Base-by-base conservation (phyloP, 2,329 filamentous ascomycete genomes). In the Ascochyta koolunga region DNA sequence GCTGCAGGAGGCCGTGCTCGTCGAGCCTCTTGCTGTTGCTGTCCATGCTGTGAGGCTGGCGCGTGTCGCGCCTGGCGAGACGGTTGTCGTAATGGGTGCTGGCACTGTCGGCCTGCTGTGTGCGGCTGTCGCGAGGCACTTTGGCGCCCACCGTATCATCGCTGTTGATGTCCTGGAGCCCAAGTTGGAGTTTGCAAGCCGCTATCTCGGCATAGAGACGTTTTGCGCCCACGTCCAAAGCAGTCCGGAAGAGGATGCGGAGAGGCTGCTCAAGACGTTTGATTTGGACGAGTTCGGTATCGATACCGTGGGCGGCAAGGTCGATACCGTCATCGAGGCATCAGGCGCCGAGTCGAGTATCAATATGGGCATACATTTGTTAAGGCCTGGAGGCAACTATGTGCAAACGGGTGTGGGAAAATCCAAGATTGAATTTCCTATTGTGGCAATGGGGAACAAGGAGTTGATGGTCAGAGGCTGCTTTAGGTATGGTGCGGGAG, bases 321-420 rank as follows among this genome's bases (percentile, higher is more conserved):
- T 93, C 0, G 84, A 88, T 21, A 80, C 96, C 27, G 87, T 88
- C 9, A 83, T 98, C 73, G 93, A 98, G 78, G 96, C 92, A 79
- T 97, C 93, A 0, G 93, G 93, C 39, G 91, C 96, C 8, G 91
- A 96, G 79, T 90, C 87, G 76, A 93, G 89, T 73, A 89, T 97
- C 65, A 86, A 89, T 4, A 83, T 89, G 21, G 91, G 92, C 38
- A 91, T 97, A 70, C 91, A 91, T 83, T 86, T 90, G 15, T 83
- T 89, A 71, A 92, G 92, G 77, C 96, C 96, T 66, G 93, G 93
- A 59, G 93, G 93, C 61, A 96, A 95, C 78, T 93, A 96, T 52
- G 96, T 97, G 71, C 89, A 97, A 61, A 95, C 96, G 60, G 93
- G 93, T 19, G 91, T 97, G 9, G 93, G 93, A 60, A 91, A 89